Evolutionary conservation across 164 flowering plant species (phyloP), one percentile per base, ranked within the genome.

Genomic region (Kingdonia uniflora): DNA sequence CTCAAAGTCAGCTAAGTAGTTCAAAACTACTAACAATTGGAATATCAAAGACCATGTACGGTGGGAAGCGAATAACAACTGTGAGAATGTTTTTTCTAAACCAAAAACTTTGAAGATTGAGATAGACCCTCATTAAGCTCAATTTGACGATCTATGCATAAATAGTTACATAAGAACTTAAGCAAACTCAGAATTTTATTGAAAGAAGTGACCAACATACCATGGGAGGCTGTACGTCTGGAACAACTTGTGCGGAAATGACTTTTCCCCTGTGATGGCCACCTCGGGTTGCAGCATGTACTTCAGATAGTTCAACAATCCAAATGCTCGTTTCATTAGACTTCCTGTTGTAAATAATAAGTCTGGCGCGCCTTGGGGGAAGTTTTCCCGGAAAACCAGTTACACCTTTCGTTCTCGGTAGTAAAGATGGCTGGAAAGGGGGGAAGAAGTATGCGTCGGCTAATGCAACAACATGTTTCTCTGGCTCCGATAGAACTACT

Each of bases 381-480:
- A 89, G 89, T 61, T 89, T 86, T 43, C 59, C 74, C 5, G 91
- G 97, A 65, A 86, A 81, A 25, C 78, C 48, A 25, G 91, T 78
- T 15, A 88, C 95, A 37, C 95, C 97, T 73, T 83, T 88, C 46
- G 87, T 78, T 64, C 74, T 84, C 11, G 86, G 82, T 65, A 86
- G 75, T 50, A 90, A 59, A 6, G 97, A 86, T 33, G 95, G 88
- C 58, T 84, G 97, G 65, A 90, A 90, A 29, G 97, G 97, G 21
- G 97, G 95, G 63, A 86, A 90, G 72, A 86, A 90, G 59, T 90
- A 90, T 14, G 97, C 97, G 77, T 90, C 97, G 29, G 97, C 97
- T 57, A 90, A 52, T 59, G 94, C 95, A 60, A 90, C 89, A 51
- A 90, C 81, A 64, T 74, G 60, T 59, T 87, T 90, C 13, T 82